These are phyloP conservation scores for Blastocystis sp. DNA, from an alignment of 352 stramenopile species.

Conservation along the genomic window DNA sequence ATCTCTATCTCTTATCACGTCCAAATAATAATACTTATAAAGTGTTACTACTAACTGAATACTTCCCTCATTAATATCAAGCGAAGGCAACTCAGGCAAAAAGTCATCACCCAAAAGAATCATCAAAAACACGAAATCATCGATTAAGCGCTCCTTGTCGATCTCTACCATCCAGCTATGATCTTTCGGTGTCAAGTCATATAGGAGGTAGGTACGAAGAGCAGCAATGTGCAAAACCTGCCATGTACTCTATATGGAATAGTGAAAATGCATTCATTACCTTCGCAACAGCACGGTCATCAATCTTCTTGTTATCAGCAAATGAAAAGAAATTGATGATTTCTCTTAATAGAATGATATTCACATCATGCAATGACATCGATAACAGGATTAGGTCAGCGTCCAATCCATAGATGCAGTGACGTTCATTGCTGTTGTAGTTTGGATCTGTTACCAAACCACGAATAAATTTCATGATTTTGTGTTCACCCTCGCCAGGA, in stretches of 20 bases:
- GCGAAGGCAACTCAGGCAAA: conserved; percentile 92
- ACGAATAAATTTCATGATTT: conserved; percentile 97
- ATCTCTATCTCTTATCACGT: conserved; percentile 68
- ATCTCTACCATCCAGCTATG: conserved; percentile 69
- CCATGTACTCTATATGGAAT: conserved; percentile 69
- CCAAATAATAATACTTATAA: conserved; percentile 63
- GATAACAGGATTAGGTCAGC: conserved; percentile 97
- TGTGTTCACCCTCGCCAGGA: conserved; percentile 96
- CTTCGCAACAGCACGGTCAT: conserved; percentile 13
- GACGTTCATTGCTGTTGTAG: conserved; percentile 89
- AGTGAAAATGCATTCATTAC: not conserved
- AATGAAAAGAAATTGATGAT: conserved; percentile 86
- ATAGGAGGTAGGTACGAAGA: conserved; percentile 92
- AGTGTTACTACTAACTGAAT: conserved; percentile 87
- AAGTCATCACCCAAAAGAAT: conserved; percentile 99
- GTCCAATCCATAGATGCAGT: conserved; percentile 98
- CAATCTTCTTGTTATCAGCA: not conserved
- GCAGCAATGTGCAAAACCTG: conserved; percentile 74
- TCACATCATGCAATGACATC: conserved; percentile 93
- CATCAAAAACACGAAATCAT: conserved; percentile 99
- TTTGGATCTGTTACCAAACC: conserved; percentile 80
- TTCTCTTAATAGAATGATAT: conserved; percentile 96
- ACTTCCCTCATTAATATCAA: conserved; percentile 96
- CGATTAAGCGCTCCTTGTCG: conserved; percentile 89
- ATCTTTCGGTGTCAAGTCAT: conserved; percentile 83